These are phyloP conservation scores for Verticillium zaregamsianum DNA, from an alignment of 2,329 filamentous ascomycete genomes.

Conservation along the genomic window DNA sequence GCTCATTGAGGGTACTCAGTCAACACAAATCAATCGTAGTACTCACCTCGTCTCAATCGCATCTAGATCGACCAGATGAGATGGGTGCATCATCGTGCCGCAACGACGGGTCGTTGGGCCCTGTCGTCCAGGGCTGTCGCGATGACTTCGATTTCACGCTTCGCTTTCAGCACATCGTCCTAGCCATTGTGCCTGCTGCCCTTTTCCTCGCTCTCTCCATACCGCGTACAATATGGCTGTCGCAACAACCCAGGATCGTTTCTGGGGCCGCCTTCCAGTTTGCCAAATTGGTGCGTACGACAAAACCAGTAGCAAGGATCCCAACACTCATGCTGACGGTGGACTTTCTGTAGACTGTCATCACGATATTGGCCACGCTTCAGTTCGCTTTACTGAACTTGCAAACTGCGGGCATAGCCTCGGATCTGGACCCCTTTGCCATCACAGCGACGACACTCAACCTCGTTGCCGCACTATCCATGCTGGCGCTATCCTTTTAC, in stretches of 20 bases:
- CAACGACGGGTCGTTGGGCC: slow-evolving; percentile 30
- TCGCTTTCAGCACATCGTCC: slow-evolving; percentile 36
- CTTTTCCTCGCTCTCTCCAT: slow-evolving; percentile 27
- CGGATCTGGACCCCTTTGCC: slow-evolving; percentile 18
- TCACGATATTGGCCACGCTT: slow-evolving; percentile 19
- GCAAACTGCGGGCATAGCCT: slow-evolving; percentile 13
- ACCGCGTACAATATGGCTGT: slow-evolving; percentile 22
- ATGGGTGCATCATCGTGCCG: slow-evolving; percentile 13
- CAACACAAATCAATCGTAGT: too few relatives aligned
- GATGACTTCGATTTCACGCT: slow-evolving; percentile 40
- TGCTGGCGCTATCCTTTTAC: slow-evolving; percentile 22
- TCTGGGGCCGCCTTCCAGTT: slow-evolving; percentile 21
- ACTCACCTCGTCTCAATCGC: background rate
- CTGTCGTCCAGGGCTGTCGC: slow-evolving; percentile 32
- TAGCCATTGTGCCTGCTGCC: slow-evolving; percentile 30
- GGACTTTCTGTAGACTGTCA: slow-evolving; percentile 7
- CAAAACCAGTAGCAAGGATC: background rate
- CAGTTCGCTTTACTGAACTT: slow-evolving; percentile 28
- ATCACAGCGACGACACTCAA: slow-evolving; percentile 23
- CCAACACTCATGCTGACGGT: background rate
- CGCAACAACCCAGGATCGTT: slow-evolving; percentile 22
- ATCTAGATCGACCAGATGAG: background rate
- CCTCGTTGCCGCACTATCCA: slow-evolving; percentile 21
- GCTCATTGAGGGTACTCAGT: too few relatives aligned
- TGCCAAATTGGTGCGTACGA: slow-evolving; percentile 14